Evolutionary conservation across 2,329 filamentous ascomycete genomes (phyloP).

Genomic region (Pleochaeta shiraiana): DNA sequence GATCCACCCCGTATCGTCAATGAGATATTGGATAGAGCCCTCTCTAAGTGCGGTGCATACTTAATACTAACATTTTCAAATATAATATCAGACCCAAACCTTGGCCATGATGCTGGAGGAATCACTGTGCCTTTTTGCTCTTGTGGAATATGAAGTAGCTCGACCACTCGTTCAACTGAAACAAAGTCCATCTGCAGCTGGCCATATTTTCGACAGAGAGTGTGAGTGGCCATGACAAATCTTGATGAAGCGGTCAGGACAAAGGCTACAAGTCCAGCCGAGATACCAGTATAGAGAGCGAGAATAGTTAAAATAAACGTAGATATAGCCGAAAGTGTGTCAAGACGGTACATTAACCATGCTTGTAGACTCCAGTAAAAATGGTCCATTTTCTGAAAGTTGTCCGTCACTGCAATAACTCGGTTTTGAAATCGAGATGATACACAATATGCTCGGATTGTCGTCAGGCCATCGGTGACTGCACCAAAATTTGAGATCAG

Average conservation of each 20-base stretch:
- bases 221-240: slow-evolving; percentile 48
- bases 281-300: slow-evolving; percentile 52
- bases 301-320: slow-evolving; percentile 53
- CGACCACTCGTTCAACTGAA: slow-evolving; percentile 67
- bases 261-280: slow-evolving; percentile 63
- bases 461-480: slow-evolving; percentile 64
- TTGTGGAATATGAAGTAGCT: slow-evolving; percentile 57
- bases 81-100: slow-evolving; percentile 43
- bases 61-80: slow-evolving; percentile 61
- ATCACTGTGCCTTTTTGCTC: slow-evolving; percentile 44
- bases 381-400: slow-evolving; percentile 87
- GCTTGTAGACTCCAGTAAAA: slow-evolving; percentile 82
- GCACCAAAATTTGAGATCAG: slow-evolving; percentile 87
- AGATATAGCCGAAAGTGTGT: slow-evolving; percentile 46
- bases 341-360: slow-evolving; percentile 68
- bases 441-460: slow-evolving; percentile 63
- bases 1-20: slow-evolving; percentile 60
- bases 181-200: slow-evolving; percentile 84
- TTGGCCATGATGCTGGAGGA: slow-evolving; percentile 60
- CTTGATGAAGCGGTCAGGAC: slow-evolving; percentile 50
- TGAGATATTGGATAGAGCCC: slow-evolving; percentile 43
- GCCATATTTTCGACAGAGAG: slow-evolving; percentile 59
- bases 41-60: slow-evolving; percentile 59
- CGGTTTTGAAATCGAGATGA: slow-evolving; percentile 59
- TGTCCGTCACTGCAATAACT: slow-evolving; percentile 63